Evolutionary conservation across 2,329 filamentous ascomycete species (phyloP).

Genomic region (Torrubiella hemipterigena): DNA sequence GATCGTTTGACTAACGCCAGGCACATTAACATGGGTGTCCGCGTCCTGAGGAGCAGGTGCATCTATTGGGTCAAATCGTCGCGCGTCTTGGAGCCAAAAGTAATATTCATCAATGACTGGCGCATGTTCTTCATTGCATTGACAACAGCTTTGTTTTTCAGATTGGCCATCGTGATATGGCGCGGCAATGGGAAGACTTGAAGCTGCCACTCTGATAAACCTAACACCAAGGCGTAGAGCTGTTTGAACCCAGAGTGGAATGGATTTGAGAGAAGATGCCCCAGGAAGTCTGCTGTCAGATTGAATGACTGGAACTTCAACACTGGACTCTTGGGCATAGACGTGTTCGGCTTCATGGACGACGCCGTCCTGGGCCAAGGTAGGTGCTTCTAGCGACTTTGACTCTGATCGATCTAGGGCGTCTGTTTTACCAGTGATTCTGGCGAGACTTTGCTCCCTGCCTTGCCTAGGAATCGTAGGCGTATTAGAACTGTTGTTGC

Average conservation of each 20-base stretch:
- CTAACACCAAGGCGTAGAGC: conserved; percentile 3
- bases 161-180: conserved; percentile 1
- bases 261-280: conserved; percentile 1
- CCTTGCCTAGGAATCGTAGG: too few species aligned
- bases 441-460: too few species aligned
- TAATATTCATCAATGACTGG: conserved; percentile 4
- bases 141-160: not conserved
- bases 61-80: conserved; percentile 2
- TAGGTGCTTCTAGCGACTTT: too few species aligned
- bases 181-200: not conserved
- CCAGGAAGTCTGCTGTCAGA: too few species aligned
- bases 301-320: too few species aligned
- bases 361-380: too few species aligned
- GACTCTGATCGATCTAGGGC: too few species aligned
- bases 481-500: too few species aligned
- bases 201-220: conserved; percentile 4
- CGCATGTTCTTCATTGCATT: conserved; percentile 1
- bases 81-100: conserved; percentile 4
- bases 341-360: too few species aligned
- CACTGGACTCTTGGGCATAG: too few species aligned
- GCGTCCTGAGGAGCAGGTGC: conserved; percentile 2
- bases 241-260: conserved; percentile 4
- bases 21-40: conserved; percentile 2
- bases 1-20: not conserved
- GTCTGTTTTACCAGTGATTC: too few species aligned